Conservation (phyloP, 2,329 filamentous ascomycete species). For the Hypoxylon sp. region DNA sequence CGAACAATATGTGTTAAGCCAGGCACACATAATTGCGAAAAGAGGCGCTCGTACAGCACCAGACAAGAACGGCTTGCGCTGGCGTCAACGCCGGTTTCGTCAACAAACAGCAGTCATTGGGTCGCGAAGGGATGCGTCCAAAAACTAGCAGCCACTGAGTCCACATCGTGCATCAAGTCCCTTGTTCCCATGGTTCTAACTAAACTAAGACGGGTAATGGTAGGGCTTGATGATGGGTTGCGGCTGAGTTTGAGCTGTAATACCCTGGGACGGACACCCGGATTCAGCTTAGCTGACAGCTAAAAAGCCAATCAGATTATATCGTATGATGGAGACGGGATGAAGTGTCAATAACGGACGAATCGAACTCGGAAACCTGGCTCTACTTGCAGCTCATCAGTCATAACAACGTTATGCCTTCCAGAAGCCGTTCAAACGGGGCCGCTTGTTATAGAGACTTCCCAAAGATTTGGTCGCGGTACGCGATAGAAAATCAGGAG, state of each 20-base stretch:
- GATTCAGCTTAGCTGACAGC: constrained; percentile 26
- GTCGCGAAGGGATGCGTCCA: constrained; percentile 9
- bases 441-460: constrained; percentile 2
- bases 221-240: constrained; percentile 37
- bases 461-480: constrained; percentile 21
- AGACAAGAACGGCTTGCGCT: constrained; percentile 30
- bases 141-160: constrained; percentile 35
- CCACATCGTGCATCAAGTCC: constrained; percentile 31
- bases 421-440: constrained; percentile 5
- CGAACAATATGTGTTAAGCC: constrained; percentile 20
- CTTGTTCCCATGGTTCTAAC: constrained; percentile 22
- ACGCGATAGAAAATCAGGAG: constrained; percentile 22
- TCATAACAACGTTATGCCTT: constrained; percentile 15
- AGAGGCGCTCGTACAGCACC: constrained; percentile 14
- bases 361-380: constrained; percentile 34
- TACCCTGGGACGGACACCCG: constrained; percentile 26
- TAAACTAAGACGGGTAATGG: constrained; percentile 29
- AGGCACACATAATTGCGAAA: constrained; percentile 10
- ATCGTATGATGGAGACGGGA: constrained; percentile 27
- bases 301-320: constrained; percentile 21
- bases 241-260: constrained; percentile 39
- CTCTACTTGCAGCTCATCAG: constrained; percentile 27
- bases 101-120: constrained; percentile 30
- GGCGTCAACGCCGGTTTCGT: constrained; percentile 29
- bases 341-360: constrained; percentile 38